Evolutionary conservation across 192 early-diverging fungal genomes (phyloP).

Genomic region (Glomus cerebriforme): DNA sequence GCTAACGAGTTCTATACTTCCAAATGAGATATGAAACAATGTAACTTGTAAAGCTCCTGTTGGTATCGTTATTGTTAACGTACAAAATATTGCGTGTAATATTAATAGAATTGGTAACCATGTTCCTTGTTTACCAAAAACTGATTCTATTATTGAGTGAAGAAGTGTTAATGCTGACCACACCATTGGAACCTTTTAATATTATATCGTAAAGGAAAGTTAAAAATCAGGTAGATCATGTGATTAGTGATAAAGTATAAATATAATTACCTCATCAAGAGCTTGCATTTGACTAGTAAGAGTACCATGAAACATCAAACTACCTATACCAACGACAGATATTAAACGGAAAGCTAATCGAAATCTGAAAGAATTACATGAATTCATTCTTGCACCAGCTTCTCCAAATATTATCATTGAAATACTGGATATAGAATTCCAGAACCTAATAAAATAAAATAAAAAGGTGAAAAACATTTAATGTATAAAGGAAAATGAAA

Average conservation of each 20-base stretch:
- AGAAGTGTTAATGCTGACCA: slow-evolving; percentile 40
- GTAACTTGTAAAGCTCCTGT: slow-evolving; percentile 35
- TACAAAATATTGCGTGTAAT: slow-evolving; percentile 50
- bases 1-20: slow-evolving; percentile 31
- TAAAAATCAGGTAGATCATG: slow-evolving; percentile 32
- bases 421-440: slow-evolving; percentile 69
- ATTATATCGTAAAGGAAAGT: slow-evolving; percentile 25
- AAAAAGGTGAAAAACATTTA: too few species aligned
- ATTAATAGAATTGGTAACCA: slow-evolving; percentile 47
- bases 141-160: slow-evolving; percentile 44
- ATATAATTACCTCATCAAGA: slow-evolving; percentile 61
- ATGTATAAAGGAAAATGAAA: background rate
- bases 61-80: slow-evolving; percentile 34
- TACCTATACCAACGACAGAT: slow-evolving; percentile 74
- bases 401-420: slow-evolving; percentile 65
- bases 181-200: slow-evolving; percentile 39
- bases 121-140: slow-evolving; percentile 46
- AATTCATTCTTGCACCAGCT: slow-evolving; percentile 51
- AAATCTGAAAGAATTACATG: slow-evolving; percentile 46
- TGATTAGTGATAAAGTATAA: background rate
- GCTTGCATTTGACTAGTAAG: slow-evolving; percentile 70
- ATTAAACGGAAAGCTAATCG: slow-evolving; percentile 60
- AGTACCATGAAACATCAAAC: slow-evolving; percentile 78
- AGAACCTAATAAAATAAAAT: slow-evolving; percentile 29
- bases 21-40: slow-evolving; percentile 37